Conservation (phyloP, 768 basidiomycete genomes). For the Symmetrospora coprosmae region DNA sequence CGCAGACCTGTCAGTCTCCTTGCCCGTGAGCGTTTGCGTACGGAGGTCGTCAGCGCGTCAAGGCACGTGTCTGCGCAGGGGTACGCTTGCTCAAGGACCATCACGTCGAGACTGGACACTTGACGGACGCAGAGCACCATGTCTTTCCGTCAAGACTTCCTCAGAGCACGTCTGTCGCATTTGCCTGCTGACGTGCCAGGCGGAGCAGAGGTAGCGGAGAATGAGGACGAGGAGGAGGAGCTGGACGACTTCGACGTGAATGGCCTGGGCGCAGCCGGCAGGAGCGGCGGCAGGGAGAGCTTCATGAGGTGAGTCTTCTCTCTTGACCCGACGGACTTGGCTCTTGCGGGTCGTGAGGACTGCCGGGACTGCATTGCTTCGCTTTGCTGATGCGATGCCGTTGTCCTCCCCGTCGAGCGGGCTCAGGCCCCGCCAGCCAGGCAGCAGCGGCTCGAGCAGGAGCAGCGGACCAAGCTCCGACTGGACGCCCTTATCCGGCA, state of each 20-base stretch:
- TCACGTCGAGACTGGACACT: too few species aligned
- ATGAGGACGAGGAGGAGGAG: conserved; percentile 46
- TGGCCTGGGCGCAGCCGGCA: not conserved
- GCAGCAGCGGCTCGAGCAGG: conserved; percentile 35
- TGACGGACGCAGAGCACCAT: not conserved
- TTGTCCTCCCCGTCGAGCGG: too few species aligned
- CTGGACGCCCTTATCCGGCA: conserved; percentile 64
- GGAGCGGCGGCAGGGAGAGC: too few species aligned
- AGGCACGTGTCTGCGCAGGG: too few species aligned
- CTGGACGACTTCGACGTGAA: conserved; percentile 43
- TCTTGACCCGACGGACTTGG: too few species aligned
- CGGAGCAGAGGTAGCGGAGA: conserved; percentile 31
- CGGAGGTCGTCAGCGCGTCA: too few species aligned
- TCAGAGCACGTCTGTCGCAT: conserved; percentile 59
- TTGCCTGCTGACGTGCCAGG: conserved; percentile 48
- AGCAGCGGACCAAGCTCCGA: conserved; percentile 43
- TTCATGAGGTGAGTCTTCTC: conserved; percentile 6
- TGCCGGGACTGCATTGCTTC: too few species aligned
- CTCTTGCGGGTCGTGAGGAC: too few species aligned
- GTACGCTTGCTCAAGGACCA: too few species aligned
- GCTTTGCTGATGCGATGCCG: too few species aligned
- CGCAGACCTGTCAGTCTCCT: too few species aligned
- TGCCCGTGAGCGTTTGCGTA: too few species aligned
- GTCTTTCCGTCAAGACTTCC: conserved; percentile 43
- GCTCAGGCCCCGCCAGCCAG: conserved; percentile 26